These are phyloP conservation scores for Westerdykella ornata DNA, from an alignment of 2,329 filamentous ascomycete species.

Conservation along the genomic window DNA sequence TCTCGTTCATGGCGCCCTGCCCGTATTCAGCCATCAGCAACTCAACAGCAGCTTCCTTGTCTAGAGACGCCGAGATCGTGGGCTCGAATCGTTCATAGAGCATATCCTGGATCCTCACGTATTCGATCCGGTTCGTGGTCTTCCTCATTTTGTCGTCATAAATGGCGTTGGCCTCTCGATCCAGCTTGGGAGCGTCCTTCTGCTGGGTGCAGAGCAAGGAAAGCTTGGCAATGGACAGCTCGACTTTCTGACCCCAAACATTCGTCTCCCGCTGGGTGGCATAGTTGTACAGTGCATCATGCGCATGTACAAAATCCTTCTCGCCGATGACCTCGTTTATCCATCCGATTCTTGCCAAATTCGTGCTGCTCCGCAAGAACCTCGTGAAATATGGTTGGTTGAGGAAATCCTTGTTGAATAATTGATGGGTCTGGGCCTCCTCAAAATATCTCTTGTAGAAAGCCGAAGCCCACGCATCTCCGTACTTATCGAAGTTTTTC, in stretches of 20 bases:
- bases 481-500: slow-evolving; percentile 57
- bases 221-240: slow-evolving; percentile 86
- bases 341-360: slow-evolving; percentile 77
- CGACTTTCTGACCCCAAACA: slow-evolving; percentile 88
- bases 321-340: slow-evolving; percentile 84
- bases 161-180: slow-evolving; percentile 55
- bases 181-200: slow-evolving; percentile 48
- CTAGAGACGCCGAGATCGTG: slow-evolving; percentile 64
- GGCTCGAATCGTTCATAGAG: slow-evolving; percentile 66
- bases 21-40: slow-evolving; percentile 64
- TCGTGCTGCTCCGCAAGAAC: slow-evolving; percentile 66
- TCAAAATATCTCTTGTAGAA: slow-evolving; percentile 74
- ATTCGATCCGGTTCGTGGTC: slow-evolving; percentile 56
- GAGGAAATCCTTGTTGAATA: slow-evolving; percentile 62
- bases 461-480: slow-evolving; percentile 62
- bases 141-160: slow-evolving; percentile 3
- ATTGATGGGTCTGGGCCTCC: slow-evolving; percentile 35
- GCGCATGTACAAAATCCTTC: slow-evolving; percentile 66
- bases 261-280: slow-evolving; percentile 68
- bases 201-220: slow-evolving; percentile 43
- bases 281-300: slow-evolving; percentile 61
- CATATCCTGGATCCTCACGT: slow-evolving; percentile 73
- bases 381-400: slow-evolving; percentile 67
- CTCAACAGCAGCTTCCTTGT: slow-evolving; percentile 69
- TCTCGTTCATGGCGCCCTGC: slow-evolving; percentile 49